Conservation (phyloP, 2,329 filamentous ascomycete species). For the Cercospora sp. region DNA sequence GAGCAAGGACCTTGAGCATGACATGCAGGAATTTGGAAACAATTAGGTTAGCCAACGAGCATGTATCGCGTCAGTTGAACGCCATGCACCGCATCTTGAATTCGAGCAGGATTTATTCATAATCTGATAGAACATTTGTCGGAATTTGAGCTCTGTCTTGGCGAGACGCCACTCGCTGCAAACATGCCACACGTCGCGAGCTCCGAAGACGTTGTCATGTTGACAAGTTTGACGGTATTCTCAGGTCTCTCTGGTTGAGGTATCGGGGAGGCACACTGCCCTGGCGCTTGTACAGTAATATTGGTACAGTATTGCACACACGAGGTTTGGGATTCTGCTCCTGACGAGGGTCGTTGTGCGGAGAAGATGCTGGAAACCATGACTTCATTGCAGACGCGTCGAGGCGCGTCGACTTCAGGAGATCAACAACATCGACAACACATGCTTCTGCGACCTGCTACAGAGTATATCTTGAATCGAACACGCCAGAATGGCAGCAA, state of each 20-base stretch:
- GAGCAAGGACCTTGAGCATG: neutral
- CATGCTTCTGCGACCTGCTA: slow-evolving; percentile 31
- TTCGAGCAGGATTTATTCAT: too few relatives aligned
- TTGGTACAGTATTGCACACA: too few relatives aligned
- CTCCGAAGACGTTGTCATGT: neutral
- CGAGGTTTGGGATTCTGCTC: too few relatives aligned
- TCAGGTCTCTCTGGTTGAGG: too few relatives aligned
- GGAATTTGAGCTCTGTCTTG: neutral
- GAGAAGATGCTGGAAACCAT: neutral
- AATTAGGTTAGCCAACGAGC: neutral
- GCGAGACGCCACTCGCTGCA: neutral
- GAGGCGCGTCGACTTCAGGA: neutral
- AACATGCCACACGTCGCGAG: neutral
- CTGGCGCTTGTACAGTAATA: too few relatives aligned
- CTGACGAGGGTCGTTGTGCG: neutral
- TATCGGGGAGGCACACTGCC: too few relatives aligned
- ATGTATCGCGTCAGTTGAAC: too few relatives aligned
- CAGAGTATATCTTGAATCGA: slow-evolving; percentile 6
- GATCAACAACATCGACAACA: slow-evolving; percentile 42
- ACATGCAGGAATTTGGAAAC: neutral
- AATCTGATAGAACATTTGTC: neutral
- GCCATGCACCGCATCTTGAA: too few relatives aligned
- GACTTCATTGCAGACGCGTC: neutral
- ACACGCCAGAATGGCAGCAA: neutral
- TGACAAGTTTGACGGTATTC: neutral